These are phyloP conservation scores for Annona cherimola DNA, from an alignment of 164 flowering plant genomes.

Conservation along the genomic window DNA sequence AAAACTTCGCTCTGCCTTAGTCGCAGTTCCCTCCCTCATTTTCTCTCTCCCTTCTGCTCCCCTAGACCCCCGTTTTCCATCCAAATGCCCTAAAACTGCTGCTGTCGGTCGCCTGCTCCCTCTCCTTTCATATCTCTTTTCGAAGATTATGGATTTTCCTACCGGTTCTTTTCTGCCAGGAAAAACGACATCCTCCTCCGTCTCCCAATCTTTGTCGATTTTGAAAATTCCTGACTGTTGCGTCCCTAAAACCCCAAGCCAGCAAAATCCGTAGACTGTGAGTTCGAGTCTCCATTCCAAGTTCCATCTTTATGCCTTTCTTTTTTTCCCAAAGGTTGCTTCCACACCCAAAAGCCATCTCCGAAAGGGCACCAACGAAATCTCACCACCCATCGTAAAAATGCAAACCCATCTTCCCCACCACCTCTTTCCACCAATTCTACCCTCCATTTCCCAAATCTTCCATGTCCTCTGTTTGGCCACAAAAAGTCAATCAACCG, in stretches of 20 bases:
- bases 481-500: no score
- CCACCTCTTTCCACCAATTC: neutral
- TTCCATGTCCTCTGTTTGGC: neutral
- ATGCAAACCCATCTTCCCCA: neutral
- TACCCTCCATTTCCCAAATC: neutral
- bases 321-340: neutral
- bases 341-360: neutral
- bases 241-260: neutral
- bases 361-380: neutral
- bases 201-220: neutral
- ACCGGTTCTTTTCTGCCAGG: neutral
- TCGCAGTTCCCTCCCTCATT: no score
- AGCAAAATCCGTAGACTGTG: neutral
- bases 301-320: neutral
- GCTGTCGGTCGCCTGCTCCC: no score
- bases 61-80: no score
- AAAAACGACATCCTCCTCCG: no score
- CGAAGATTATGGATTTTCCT: no score
- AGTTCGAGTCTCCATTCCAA: no score
- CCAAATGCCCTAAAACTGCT: no score
- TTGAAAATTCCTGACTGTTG: neutral
- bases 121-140: no score
- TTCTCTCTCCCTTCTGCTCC: no score
- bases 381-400: neutral
- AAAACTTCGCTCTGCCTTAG: no score